Base-by-base conservation (phyloP, 1,284 basidiomycete genomes). In the Trichosporon ovoides region DNA sequence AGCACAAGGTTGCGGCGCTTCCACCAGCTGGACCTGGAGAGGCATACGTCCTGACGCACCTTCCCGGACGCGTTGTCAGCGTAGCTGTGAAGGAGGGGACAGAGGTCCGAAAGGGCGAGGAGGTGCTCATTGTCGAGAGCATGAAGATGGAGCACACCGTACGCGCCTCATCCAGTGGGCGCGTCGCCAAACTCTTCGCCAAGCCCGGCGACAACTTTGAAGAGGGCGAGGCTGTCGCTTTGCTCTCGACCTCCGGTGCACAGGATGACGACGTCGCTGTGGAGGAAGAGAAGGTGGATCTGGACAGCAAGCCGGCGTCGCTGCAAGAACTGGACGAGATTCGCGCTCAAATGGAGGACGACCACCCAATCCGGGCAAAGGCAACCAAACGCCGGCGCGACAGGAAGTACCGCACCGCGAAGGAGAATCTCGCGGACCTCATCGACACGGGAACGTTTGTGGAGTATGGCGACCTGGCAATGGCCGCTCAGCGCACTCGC, bases 111-210 rank as follows among this genome's bases (percentile, higher is more conserved):
- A 52, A 53, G 53, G 61, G 56, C 52, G 61, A 60, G 52, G 36
- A 46, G 2, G 54, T 63, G 3, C 51, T 59, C 5, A 60, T 59
- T 12, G 54, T 63, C 24, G 61, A 63, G 52, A 58, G 56, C 52
- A 63, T 63, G 61, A 63, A 63, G 54, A 63, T 63, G 61, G 61
- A 63, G 35, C 61, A 63, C 56, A 60, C 58, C 3, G 61, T 63
- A 13, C 52, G 54, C 4, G 52, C 61, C 2, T 56, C 50, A 2
- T 46, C 56, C 3, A 34, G 53, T 0, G 61, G 61, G 7, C 56
- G 35, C 9, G 54, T 63, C 7, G 24, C 60, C 34, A 57, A 54
- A 54, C 24, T 52, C 4, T 38, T 56, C 18, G 58, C 49, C 3
- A 31, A 36, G 11, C 46, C 55, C 24, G 61, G 61, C 22, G 61